Evolutionary conservation across 2,329 filamentous ascomycete genomes (phyloP), one percentile per base, ranked within the genome.

Genomic region (Grosmannia penicillata): DNA sequence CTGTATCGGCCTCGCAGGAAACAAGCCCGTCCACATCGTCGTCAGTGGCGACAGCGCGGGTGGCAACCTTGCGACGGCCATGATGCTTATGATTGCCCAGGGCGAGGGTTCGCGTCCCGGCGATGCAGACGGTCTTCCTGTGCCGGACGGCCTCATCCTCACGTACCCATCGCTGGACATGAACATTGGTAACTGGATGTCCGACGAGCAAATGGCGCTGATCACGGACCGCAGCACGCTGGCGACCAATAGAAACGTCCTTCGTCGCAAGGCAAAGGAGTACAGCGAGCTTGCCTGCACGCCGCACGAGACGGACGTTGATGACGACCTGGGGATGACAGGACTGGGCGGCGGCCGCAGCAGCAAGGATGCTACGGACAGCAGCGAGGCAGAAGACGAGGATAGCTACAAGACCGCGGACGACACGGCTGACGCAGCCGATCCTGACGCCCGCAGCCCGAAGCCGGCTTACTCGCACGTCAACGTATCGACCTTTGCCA

Each of bases 101-200:
- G 78, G 77, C 13, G n/a, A n/a, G n/a, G n/a, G n/a, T n/a, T n/a
- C n/a, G n/a, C n/a, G 71, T 65, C 70, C 19, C 61, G 68, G 35
- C 73, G n/a, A 7, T 23, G 7, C 17, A 10, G n/a, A 14, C 26
- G 26, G 26, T 3, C 65, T 94, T 6, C 80, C 86, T 1, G 55
- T 72, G 0, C 91, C 91, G 0, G 80, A 82, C 37, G 89, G 86
- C 0, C 59, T 96, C 8, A 68, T 96, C 1, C 67, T 94, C 35
- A 77, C 93, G 42, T 98, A 98, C 51, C 91, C 91, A 1, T 78
- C 80, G 0, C 62, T 98, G 42, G 91, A 96, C 51, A 86, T 96
- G 82, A 95, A 93, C 51, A 96, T 96, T 47, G 85, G 85, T 27
- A 95, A 87, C 56, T 98, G 91, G 91, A 96, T 98, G 87, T 87